These are phyloP conservation scores for Cylindrotheca fusiformis DNA, from an alignment of 108 stramenopile genomes.

Conservation along the genomic window DNA sequence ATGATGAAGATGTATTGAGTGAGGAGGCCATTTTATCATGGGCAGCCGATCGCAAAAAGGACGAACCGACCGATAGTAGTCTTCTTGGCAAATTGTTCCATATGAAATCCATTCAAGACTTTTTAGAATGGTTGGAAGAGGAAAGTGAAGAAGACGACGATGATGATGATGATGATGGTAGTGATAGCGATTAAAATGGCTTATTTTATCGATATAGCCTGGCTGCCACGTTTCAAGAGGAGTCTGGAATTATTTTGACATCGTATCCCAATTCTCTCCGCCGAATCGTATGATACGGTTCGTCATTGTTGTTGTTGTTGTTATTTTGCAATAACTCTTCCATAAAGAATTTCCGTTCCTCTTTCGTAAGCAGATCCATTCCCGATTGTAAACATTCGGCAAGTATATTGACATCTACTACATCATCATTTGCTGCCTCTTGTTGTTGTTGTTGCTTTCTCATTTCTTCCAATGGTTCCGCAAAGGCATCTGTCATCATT, in stretches of 20 bases:
- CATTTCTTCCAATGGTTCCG: slow-evolving; percentile 37
- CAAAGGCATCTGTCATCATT: slow-evolving; percentile 54
- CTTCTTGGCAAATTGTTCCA: slow-evolving; percentile 49
- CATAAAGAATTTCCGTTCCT: slow-evolving; percentile 3
- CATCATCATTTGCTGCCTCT: not conserved
- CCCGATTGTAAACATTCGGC: slow-evolving; percentile 57
- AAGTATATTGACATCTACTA: slow-evolving; percentile 33
- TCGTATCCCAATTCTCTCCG: not conserved
- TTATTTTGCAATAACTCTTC: not conserved
- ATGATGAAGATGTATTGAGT: slow-evolving; percentile 77
- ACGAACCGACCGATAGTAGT: slow-evolving; percentile 21
- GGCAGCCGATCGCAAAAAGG: slow-evolving; percentile 64
- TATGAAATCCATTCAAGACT: slow-evolving; percentile 74
- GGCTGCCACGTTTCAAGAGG: too few species aligned
- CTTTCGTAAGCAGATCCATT: slow-evolving; percentile 30
- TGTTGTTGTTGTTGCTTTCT: slow-evolving; percentile 6
- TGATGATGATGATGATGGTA: slow-evolving; percentile 41
- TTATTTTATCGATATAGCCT: too few species aligned
- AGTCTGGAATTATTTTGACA: not conserved
- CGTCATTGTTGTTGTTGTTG: not conserved
- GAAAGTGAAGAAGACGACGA: slow-evolving; percentile 50
- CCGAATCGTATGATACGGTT: not conserved
- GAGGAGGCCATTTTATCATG: slow-evolving; percentile 82
- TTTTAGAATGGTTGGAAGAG: slow-evolving; percentile 82
- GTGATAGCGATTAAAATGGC: too few species aligned